Evolutionary conservation across 2,329 filamentous ascomycete genomes (phyloP).

Genomic region (Alternaria incomplexa): DNA sequence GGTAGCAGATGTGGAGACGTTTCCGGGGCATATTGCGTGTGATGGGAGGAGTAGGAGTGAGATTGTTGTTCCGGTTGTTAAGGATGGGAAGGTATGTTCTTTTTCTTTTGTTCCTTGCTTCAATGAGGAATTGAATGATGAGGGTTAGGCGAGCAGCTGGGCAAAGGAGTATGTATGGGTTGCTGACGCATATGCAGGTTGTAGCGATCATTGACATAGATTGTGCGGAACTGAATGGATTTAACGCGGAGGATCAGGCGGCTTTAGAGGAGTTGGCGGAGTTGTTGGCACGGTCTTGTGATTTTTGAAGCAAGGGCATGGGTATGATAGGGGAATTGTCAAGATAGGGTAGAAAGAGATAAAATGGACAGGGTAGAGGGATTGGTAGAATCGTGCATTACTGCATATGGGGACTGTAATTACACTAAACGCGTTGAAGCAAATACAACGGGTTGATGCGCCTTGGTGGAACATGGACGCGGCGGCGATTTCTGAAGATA

Average conservation of each 20-base stretch:
- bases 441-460: background rate
- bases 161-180: conserved; percentile 4
- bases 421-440: background rate
- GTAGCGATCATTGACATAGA: conserved; percentile 83
- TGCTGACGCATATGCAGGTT: conserved; percentile 49
- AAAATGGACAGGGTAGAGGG: background rate
- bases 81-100: conserved; percentile 54
- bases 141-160: background rate
- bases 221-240: conserved; percentile 70
- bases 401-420: background rate
- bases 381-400: background rate
- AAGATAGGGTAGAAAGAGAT: background rate
- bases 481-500: background rate
- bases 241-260: conserved; percentile 70
- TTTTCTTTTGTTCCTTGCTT: conserved; percentile 12
- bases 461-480: background rate
- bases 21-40: conserved; percentile 83
- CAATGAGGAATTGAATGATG: background rate
- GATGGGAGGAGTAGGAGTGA: conserved; percentile 78
- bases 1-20: conserved; percentile 70
- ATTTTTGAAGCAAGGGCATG: conserved; percentile 26
- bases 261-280: conserved; percentile 67
- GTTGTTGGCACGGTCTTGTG: conserved; percentile 41
- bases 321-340: background rate
- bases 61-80: conserved; percentile 77